A percentile compares a stretch with the other conserved stretches of the same genome.
Evolutionary conservation across 2,329 filamentous ascomycete genomes (phyloP).

Genomic region (Periconia sp.): DNA sequence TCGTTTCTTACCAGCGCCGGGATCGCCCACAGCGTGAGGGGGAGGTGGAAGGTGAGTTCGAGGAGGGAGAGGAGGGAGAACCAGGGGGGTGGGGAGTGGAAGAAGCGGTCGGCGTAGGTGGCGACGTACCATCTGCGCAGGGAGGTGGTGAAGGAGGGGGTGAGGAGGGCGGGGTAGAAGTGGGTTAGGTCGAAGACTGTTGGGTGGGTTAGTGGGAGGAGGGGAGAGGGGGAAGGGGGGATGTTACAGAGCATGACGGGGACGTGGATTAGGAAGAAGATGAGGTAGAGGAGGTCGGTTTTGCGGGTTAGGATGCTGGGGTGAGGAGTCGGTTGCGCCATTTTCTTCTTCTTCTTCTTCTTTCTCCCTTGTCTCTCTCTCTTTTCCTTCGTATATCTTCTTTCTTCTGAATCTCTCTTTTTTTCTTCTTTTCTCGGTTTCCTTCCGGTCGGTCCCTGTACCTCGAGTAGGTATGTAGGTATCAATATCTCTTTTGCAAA

Average conservation of each 20-base stretch:
- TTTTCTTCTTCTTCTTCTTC: background rate
- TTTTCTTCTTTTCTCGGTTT: too few species aligned
- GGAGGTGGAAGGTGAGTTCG: slow-evolving; percentile 63
- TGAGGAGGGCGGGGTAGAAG: slow-evolving; percentile 58
- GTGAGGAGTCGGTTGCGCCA: too few species aligned
- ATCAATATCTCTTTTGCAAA: too few species aligned
- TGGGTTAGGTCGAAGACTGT: slow-evolving; percentile 62
- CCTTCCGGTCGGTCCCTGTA: too few species aligned
- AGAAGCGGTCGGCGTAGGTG: slow-evolving; percentile 66
- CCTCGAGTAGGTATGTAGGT: too few species aligned
- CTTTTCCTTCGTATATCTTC: too few species aligned
- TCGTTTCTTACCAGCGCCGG: slow-evolving; percentile 59
- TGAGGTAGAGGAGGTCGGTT: slow-evolving; percentile 53
- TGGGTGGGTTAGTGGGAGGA: too few species aligned
- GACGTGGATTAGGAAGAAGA: slow-evolving; percentile 64
- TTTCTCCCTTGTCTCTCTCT: background rate
- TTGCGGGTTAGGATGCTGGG: slow-evolving; percentile 36
- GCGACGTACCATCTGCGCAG: slow-evolving; percentile 61
- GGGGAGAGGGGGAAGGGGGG: too few species aligned
- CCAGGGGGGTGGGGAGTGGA: slow-evolving; percentile 60
- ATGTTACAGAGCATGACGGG: slow-evolving; percentile 61
- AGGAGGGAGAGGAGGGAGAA: slow-evolving; percentile 61
- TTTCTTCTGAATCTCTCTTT: too few species aligned
- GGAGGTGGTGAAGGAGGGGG: slow-evolving; percentile 51
- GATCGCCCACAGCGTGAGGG: slow-evolving; percentile 62